These are phyloP conservation scores for Vicia faba DNA, from an alignment of 306 rosid species.

Conservation along the genomic window DNA sequence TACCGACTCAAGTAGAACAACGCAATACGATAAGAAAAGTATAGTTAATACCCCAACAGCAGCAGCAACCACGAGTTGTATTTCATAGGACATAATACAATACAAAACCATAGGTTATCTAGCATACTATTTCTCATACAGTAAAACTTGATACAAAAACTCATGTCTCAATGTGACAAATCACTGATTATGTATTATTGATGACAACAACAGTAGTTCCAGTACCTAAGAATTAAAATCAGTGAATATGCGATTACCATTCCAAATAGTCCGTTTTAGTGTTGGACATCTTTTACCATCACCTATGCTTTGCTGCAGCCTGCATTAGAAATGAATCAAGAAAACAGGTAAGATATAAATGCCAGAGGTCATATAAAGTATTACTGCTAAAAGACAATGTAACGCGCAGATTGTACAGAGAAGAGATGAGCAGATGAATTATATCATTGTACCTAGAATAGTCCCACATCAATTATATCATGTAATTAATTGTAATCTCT, in stretches of 20 bases:
- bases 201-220: conserved; percentile 6
- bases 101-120: not conserved
- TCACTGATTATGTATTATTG: conserved; percentile 16
- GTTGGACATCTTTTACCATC: conserved; percentile 23
- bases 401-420: conserved; percentile 13
- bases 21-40: too few relatives aligned
- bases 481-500: too few relatives aligned
- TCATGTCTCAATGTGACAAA: conserved; percentile 1
- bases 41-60: not conserved
- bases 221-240: conserved; percentile 39
- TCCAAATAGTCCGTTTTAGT: conserved; percentile 27
- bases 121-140: not conserved
- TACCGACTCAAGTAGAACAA: conserved; percentile 7
- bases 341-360: conserved; percentile 34
- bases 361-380: conserved; percentile 18
- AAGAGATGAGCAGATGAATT: not conserved
- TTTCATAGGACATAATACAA: not conserved
- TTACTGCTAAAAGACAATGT: not conserved
- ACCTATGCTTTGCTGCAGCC: conserved; percentile 68
- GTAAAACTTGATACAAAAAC: conserved; percentile 30
- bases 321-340: conserved; percentile 44
- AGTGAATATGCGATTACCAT: conserved; percentile 12
- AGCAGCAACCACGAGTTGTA: not conserved
- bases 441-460: too few relatives aligned
- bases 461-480: too few relatives aligned